phyloP scores from a whole-genome alignment of 805 yeast genomes.

The Candida sanyiensis region DNA sequence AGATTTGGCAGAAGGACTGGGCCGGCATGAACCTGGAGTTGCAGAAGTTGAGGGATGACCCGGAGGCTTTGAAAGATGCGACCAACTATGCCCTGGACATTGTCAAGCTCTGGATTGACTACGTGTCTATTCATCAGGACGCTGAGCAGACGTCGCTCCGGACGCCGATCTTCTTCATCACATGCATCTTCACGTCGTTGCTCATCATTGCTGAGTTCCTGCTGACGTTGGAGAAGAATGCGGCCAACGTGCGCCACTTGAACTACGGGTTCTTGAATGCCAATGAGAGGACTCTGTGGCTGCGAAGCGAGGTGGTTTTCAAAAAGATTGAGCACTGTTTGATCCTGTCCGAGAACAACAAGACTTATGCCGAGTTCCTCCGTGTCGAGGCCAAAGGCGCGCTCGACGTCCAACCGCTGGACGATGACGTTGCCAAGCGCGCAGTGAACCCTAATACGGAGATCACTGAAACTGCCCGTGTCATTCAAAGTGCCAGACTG shows the following conservation, averaged over 20 bases:
- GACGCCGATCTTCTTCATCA: constrained; percentile 71
- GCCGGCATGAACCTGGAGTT: constrained; percentile 52
- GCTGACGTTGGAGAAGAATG: constrained; percentile 50
- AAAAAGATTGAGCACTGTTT: constrained; percentile 55
- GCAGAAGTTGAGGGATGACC: constrained; percentile 42
- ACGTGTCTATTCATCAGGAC: constrained; percentile 58
- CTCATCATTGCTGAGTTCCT: constrained; percentile 60
- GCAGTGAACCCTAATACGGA: constrained; percentile 42
- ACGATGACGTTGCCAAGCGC: constrained; percentile 44
- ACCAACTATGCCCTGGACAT: constrained; percentile 52
- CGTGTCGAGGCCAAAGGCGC: constrained; percentile 57
- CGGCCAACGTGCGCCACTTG: constrained; percentile 25
- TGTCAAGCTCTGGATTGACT: constrained; percentile 65
- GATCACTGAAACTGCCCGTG: constrained; percentile 37
- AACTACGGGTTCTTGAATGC: constrained; percentile 29
- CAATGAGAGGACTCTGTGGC: constrained; percentile 58
- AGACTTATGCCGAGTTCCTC: constrained; percentile 53
- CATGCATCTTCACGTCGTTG: constrained; percentile 61
- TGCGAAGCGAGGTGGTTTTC: constrained; percentile 54
- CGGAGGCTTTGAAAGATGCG: constrained; percentile 62
- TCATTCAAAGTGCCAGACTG: constrained; percentile 44
- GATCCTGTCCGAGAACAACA: constrained; percentile 45
- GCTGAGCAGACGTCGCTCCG: constrained; percentile 62
- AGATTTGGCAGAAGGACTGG: constrained; percentile 66
- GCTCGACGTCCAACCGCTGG: constrained; percentile 43